Evolutionary conservation across 23 red algal genomes (phyloP), one percentile per base, ranked within the genome.

Genomic region (Gracilariopsis chorda): DNA sequence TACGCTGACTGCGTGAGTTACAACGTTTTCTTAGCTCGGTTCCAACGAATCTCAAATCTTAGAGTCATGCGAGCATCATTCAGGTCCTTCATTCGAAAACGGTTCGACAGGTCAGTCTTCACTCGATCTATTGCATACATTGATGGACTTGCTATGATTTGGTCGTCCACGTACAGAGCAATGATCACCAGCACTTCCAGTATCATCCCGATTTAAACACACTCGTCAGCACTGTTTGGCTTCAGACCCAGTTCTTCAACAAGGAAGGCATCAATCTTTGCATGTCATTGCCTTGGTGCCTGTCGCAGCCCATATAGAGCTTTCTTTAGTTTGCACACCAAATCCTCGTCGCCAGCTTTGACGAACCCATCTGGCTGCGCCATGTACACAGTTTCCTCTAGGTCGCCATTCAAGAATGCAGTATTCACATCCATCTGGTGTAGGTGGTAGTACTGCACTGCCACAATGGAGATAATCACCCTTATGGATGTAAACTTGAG

Each of bases 321-420:
- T 65, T 83, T 83, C 79, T 44, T 65, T 13, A 83, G 48, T 64
- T 35, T 29, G 37, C 79, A 83, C 34, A 65, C 79, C 52, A 83
- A 24, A 13, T 83, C 53, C 30, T 61, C 52, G 3, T 27, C 39
- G 5, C 51, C 53, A 44, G 4, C 12, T 32, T 83, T 1, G 20
- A 35, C 33, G 51, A 44, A 83, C 7, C 55, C 55, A 24, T 42
- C 24, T 44, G 79, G 79, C 8, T 83, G 79, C 51, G 40, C 52
- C 79, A 83, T 83, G 79, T 83, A 83, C 79, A 83, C 58, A 30
- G 52, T 56, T 43, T 65, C 58, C n/a, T 83, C 58, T 17, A 83
- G 53, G 30, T 83, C 79, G 17, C 79, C 79, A 47, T 83, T 83
- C 32, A 83, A 21, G 43, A 82, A 82, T 2, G 48, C 48, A 57